Base-by-base conservation (phyloP, 2,329 filamentous ascomycete genomes). In the Neonectria neomacrospora region DNA sequence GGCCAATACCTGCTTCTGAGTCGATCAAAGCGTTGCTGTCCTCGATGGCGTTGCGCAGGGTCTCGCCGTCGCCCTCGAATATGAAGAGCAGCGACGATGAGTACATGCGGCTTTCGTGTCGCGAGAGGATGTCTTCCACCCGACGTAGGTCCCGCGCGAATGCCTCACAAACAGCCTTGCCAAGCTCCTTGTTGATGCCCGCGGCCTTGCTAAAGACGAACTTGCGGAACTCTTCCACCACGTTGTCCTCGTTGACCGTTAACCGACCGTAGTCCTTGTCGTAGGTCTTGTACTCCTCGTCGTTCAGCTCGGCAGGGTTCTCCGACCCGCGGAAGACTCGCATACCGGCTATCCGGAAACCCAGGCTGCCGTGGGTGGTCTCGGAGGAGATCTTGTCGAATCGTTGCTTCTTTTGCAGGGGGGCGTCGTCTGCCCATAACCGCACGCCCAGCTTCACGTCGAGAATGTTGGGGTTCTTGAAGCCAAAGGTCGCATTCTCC, bases 371-470 rank as follows among this genome's bases (percentile, higher is more conserved):
- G 67, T 90, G 88, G 10, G 88, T 90, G 4, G 88, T 90, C 71
- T 84, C 80, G 28, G 78, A 76, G 32, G 82, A 81, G 61, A 90
- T 87, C 74, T 86, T 82, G 68, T 88, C 83, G 71, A 90, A 89
- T 30, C 87, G 83, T 37, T 78, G 74, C 71, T 85, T 85, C 80
- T 90, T 90, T 72, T 88, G 82, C 26, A 77, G 69, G 0, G 86
- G 83, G 23, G 88, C 88, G 66, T 89, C 83, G 63, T 97, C 92
- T 14, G 92, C 95, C 91, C 94, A 98, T 6, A 99, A 81, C 32
- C 92, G 87, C 53, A 89, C 86, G 45, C 96, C 96, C 20, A 99
- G 87, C 81, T 99, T 99, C 68, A 97, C 87, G 75, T 99, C 96
- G 61, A 99, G 82, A 8, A 99, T 93, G 71, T 97, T 98, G 7